Evolutionary conservation across 1,139 yeast genomes (phyloP), one percentile per base, ranked within the genome.

Genomic region (Petasospora fabianii): DNA sequence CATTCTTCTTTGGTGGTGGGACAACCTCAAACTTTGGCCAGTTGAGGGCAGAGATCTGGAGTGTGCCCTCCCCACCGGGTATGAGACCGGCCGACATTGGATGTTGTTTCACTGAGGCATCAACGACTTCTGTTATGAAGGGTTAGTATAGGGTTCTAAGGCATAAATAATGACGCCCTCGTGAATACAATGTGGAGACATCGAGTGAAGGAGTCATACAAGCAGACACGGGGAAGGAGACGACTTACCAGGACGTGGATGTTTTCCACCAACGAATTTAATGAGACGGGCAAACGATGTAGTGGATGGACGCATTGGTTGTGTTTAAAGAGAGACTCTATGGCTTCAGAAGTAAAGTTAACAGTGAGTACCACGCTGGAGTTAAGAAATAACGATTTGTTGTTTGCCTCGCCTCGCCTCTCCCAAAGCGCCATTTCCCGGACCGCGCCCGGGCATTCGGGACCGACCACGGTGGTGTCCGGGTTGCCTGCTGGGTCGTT

Each of bases 261-360:
- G 58, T 32, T 39, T 49, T 9, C 55, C 53, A 31, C 58, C 58
- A 16, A 51, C 41, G 20, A 54, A 54, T 30, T 45, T 49, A 45
- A 54, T 54, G 27, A 44, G 32, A 20, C 47, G 49, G 22, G 30
- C 43, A 11, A 46, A 41, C n/a, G 30, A 16, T 12, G 36, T 4
- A 10, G 38, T 18, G n/a, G 55, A 32, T 2, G 49, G 41, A 35
- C 57, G 57, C 56, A 53, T 53, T 34, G 5, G 26, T 27, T 26
- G 24, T 17, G 12, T 37, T 29, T 36, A 28, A 35, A 15, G 15
- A 20, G 22, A 18, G 29, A 18, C 6, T 14, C 18, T 8, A 27
- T n/a, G n/a, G n/a, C n/a, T n/a, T n/a, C n/a, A n/a, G n/a, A n/a
- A n/a, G n/a, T n/a, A n/a, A n/a, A n/a, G n/a, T n/a, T n/a, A n/a